phyloP scores from a whole-genome alignment of 805 yeast genomes.

The Yarrowia keelungensis region DNA sequence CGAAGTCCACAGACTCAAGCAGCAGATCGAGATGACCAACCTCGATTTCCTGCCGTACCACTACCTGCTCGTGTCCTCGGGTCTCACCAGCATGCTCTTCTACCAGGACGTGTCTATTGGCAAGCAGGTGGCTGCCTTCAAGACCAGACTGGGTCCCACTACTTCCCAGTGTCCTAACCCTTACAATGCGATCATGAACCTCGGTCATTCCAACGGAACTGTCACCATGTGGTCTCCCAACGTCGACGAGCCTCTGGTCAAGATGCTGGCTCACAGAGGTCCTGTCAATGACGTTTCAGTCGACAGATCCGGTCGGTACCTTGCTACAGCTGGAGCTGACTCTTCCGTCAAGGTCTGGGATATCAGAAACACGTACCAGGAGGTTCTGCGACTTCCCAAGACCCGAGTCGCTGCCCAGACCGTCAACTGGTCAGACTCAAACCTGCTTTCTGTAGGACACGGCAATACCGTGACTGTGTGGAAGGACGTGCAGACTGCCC shows the following conservation, averaged over 20 bases:
- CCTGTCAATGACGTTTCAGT: slow-evolving; percentile 85
- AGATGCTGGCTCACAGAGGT: slow-evolving; percentile 80
- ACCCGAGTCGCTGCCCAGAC: slow-evolving; percentile 86
- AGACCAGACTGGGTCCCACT: slow-evolving; percentile 91
- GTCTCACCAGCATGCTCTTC: slow-evolving; percentile 85
- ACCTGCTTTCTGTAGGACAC: slow-evolving; percentile 88
- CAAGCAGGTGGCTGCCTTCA: slow-evolving; percentile 75
- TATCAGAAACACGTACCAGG: slow-evolving; percentile 77
- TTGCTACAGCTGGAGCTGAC: slow-evolving; percentile 93
- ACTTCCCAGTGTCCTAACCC: slow-evolving; percentile 89
- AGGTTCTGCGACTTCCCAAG: slow-evolving; percentile 68
- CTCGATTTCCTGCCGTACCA: slow-evolving; percentile 94
- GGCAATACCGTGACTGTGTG: slow-evolving; percentile 94
- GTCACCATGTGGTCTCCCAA: slow-evolving; percentile 94
- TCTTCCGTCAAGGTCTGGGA: slow-evolving; percentile 91
- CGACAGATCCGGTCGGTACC: slow-evolving; percentile 90
- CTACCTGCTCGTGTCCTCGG: slow-evolving; percentile 83
- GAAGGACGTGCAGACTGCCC: slow-evolving; percentile 75
- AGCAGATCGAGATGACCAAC: slow-evolving; percentile 83
- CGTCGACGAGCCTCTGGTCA: slow-evolving; percentile 83
- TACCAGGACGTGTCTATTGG: slow-evolving; percentile 98
- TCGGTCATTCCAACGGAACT: slow-evolving; percentile 92
- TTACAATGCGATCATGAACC: slow-evolving; percentile 92
- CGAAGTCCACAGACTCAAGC: slow-evolving; percentile 89
- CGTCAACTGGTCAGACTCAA: slow-evolving; percentile 83